Percentiles rank a stretch among this genome's conserved stretches.
phyloP scores from a whole-genome alignment of 257 asterid genomes.

The Solanum pennellii region DNA sequence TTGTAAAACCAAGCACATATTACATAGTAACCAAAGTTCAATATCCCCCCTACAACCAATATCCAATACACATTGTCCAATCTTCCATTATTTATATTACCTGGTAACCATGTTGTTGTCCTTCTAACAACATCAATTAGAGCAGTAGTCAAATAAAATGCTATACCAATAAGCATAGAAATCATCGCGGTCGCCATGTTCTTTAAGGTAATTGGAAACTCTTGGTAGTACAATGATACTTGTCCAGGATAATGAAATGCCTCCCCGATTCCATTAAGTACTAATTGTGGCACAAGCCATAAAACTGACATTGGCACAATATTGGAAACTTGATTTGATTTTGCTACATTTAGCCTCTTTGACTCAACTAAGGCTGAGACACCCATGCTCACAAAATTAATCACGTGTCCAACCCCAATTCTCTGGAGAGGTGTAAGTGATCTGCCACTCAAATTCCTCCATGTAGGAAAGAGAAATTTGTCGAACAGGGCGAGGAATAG shows the following conservation, averaged over 20 bases:
- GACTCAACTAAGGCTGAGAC: slow-evolving; percentile 44
- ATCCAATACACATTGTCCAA: slow-evolving; percentile 19
- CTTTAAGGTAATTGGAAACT: slow-evolving; percentile 38
- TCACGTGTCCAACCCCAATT: slow-evolving; percentile 11
- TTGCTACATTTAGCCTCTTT: slow-evolving; percentile 23
- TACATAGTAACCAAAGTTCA: slow-evolving; percentile 8
- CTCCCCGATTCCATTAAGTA: slow-evolving; percentile 28
- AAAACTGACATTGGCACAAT: slow-evolving; percentile 28
- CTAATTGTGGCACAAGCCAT: slow-evolving; percentile 41
- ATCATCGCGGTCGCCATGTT: slow-evolving; percentile 49
- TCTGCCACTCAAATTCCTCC: not conserved
- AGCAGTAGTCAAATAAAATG: slow-evolving; percentile 3
- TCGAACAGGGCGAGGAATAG: not conserved
- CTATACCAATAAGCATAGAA: slow-evolving; percentile 32
- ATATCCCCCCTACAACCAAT: not conserved
- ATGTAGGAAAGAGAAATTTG: not conserved
- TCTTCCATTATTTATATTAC: slow-evolving; percentile 13
- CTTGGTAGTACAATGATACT: slow-evolving; percentile 44
- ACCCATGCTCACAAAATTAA: slow-evolving; percentile 26
- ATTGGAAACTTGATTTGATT: not conserved
- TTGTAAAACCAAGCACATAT: not conserved
- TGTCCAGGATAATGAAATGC: slow-evolving; percentile 58
- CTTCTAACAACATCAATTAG: slow-evolving; percentile 1
- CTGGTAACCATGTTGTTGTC: slow-evolving; percentile 12
- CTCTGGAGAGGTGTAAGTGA: slow-evolving; percentile 5